Conservation (phyloP, 148 eudicot species). For the Rhododendron mucronatum region DNA sequence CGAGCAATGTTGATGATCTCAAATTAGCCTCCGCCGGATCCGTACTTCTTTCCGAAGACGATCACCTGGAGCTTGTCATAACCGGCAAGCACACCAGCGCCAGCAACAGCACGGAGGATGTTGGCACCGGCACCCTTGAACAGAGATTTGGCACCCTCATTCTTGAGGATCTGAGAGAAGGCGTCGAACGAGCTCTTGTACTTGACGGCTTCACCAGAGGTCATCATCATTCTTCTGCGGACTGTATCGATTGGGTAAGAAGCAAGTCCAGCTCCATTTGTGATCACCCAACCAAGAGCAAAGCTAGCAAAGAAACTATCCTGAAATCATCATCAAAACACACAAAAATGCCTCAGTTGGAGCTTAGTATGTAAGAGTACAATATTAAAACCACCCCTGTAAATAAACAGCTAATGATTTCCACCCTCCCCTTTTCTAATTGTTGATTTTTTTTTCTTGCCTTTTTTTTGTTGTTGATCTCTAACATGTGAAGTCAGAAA, state of each 20-base stretch:
- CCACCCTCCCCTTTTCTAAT: neutral
- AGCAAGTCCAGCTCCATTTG: conserved; percentile 57
- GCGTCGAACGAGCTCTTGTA: conserved; percentile 53
- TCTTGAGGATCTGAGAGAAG: conserved; percentile 45
- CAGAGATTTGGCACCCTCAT: conserved; percentile 49
- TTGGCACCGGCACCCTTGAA: conserved; percentile 66
- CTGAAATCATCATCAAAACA: conserved; percentile 23
- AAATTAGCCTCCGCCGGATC: conserved; percentile 28
- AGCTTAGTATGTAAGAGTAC: neutral
- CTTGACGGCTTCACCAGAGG: conserved; percentile 58
- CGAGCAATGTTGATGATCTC: neutral
- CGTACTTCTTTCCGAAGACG: conserved; percentile 54
- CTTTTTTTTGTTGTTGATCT: neutral
- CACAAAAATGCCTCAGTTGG: neutral
- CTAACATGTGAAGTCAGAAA: neutral
- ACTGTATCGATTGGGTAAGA: conserved; percentile 56
- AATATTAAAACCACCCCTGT: neutral
- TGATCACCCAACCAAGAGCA: conserved; percentile 56
- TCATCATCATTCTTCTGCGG: conserved; percentile 69
- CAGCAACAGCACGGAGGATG: conserved; percentile 57
- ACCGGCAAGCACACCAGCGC: conserved; percentile 63
- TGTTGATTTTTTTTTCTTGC: neutral
- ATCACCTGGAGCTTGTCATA: conserved; percentile 57
- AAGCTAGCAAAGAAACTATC: conserved; percentile 54
- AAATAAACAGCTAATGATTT: neutral